Percentiles rank a stretch among this genome's conserved stretches.
phyloP scores from a whole-genome alignment of 179 eudicot genomes.

The Beta lomatogona region DNA sequence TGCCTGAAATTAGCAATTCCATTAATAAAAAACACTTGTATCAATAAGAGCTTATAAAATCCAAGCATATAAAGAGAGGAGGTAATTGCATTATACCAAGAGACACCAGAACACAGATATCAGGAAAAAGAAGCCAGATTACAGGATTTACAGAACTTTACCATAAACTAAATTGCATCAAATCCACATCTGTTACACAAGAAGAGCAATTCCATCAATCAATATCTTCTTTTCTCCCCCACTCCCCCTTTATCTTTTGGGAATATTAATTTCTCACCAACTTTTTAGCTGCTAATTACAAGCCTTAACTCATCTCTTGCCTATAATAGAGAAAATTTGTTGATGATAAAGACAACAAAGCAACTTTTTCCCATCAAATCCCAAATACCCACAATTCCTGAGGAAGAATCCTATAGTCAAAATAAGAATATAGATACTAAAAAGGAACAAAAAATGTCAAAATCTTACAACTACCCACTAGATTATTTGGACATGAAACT shows the following conservation, averaged over 20 bases:
- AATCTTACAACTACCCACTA: constrained; percentile 32
- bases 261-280: constrained; percentile 3
- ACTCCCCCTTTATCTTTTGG: neutral
- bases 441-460: constrained; percentile 12
- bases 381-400: neutral
- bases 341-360: constrained; percentile 5
- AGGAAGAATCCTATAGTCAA: constrained; percentile 2
- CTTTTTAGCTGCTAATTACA: constrained; percentile 10
- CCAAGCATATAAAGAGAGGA: neutral
- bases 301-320: neutral
- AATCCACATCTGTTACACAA: constrained; percentile 1
- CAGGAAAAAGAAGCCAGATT: neutral
- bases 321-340: neutral
- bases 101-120: neutral
- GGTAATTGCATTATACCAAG: neutral
- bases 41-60: neutral
- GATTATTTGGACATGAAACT: neutral
- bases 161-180: neutral
- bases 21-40: neutral
- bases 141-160: constrained; percentile 1
- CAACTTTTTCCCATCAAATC: neutral
- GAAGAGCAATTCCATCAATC: constrained; percentile 9
- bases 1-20: neutral
- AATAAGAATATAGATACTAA: neutral
- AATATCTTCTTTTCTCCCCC: neutral